Conservation (phyloP, 768 basidiomycete genomes). For the Exidia glandulosa region DNA sequence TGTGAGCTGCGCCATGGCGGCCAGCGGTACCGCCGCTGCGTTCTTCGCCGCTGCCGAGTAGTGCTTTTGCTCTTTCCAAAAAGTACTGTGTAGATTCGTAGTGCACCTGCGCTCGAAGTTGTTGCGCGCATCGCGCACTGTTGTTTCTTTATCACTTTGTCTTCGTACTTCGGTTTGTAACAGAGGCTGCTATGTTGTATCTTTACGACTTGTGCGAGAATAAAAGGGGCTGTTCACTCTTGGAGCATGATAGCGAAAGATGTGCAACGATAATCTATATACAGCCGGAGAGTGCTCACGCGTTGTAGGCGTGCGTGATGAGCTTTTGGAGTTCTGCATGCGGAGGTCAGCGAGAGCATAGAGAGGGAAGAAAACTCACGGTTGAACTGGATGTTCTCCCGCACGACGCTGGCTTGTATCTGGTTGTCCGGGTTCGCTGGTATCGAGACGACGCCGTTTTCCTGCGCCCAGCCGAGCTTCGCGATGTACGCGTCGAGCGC, state of each 20-base stretch:
- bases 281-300: background rate
- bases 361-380: constrained; percentile 38
- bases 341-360: constrained; percentile 6
- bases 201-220: background rate
- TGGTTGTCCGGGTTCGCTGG: constrained; percentile 84
- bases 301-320: constrained; percentile 45
- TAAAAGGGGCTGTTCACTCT: background rate
- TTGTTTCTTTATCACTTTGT: background rate
- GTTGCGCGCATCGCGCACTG: no score
- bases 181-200: background rate
- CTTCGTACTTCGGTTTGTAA: background rate
- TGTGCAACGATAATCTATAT: background rate
- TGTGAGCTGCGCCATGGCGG: constrained; percentile 50
- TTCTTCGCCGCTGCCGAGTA: constrained; percentile 22
- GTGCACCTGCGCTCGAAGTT: no score
- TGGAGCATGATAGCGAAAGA: background rate
- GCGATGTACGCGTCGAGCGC: constrained; percentile 50
- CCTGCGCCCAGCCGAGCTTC: constrained; percentile 56
- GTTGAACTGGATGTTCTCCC: constrained; percentile 69
- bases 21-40: constrained; percentile 66
- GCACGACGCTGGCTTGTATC: constrained; percentile 74
- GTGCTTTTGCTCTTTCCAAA: constrained; percentile 11
- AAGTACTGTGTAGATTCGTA: background rate
- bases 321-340: constrained; percentile 60
- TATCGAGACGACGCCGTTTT: constrained; percentile 50